Evolutionary conservation across 1,139 yeast genomes (phyloP).

Genomic region (Saccharomyces pastorianus): DNA sequence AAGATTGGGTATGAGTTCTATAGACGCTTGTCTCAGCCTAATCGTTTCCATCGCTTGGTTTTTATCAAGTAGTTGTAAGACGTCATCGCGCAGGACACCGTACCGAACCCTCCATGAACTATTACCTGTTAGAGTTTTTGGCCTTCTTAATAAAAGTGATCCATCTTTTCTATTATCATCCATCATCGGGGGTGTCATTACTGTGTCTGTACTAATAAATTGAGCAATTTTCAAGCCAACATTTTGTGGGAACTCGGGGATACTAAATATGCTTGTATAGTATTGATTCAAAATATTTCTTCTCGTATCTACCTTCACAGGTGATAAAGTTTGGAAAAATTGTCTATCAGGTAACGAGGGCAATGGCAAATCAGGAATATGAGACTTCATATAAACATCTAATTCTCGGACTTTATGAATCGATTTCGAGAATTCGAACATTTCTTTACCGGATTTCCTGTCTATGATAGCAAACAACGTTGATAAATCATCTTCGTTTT

Average conservation of each 20-base stretch:
- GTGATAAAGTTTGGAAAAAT: slow-evolving; percentile 50
- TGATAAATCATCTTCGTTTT: slow-evolving; percentile 44
- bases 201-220: slow-evolving; percentile 61
- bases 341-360: slow-evolving; percentile 59
- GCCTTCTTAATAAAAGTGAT: slow-evolving; percentile 49
- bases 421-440: slow-evolving; percentile 65
- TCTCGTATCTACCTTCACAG: slow-evolving; percentile 58
- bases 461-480: slow-evolving; percentile 58
- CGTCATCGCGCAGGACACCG: slow-evolving; percentile 63
- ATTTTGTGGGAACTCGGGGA: slow-evolving; percentile 51
- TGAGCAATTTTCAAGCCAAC: slow-evolving; percentile 50
- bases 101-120: slow-evolving; percentile 65
- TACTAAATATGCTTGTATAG: slow-evolving; percentile 49
- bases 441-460: slow-evolving; percentile 49
- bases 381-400: slow-evolving; percentile 47
- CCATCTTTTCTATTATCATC: slow-evolving; percentile 56
- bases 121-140: slow-evolving; percentile 45
- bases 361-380: slow-evolving; percentile 49
- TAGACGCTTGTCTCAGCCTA: slow-evolving; percentile 48
- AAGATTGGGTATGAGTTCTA: slow-evolving; percentile 56
- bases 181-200: slow-evolving; percentile 52
- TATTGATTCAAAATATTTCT: slow-evolving; percentile 50
- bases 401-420: slow-evolving; percentile 47
- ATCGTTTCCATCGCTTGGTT: slow-evolving; percentile 52
- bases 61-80: slow-evolving; percentile 50